Percentiles rank a stretch among this genome's conserved stretches.
Evolutionary conservation across 169 alveolate genomes (phyloP).

Genomic region (Eimeria mitis): DNA sequence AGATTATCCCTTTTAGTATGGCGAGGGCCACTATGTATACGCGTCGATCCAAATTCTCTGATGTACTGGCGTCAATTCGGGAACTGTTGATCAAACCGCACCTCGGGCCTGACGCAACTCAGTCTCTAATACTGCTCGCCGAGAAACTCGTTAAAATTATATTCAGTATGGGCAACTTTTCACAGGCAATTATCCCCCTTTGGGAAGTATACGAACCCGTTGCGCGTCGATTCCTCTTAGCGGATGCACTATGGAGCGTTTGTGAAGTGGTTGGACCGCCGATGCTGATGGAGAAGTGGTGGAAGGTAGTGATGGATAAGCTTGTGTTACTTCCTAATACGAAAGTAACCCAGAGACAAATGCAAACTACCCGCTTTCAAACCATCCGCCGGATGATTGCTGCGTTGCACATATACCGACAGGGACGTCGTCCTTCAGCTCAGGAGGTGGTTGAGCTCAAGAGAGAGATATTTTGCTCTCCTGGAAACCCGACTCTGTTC

Average conservation of each 20-base stretch:
- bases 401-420: not conserved
- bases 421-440: constrained; percentile 1
- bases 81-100: not conserved
- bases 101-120: not conserved
- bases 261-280: constrained; percentile 24
- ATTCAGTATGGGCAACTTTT: not conserved
- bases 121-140: not conserved
- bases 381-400: not conserved
- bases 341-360: not conserved
- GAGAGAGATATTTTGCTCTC: not conserved
- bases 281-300: constrained; percentile 5
- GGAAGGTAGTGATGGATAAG: not conserved
- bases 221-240: constrained; percentile 16
- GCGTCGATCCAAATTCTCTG: not conserved
- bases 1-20: not conserved
- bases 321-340: not conserved
- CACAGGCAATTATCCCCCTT: not conserved
- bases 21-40: not conserved
- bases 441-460: not conserved
- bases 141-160: not conserved
- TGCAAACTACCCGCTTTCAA: no score
- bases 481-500: not conserved
- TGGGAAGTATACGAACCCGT: not conserved
- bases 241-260: not conserved
- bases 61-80: not conserved